These are phyloP conservation scores for Lasiosphaeria ovina DNA, from an alignment of 495 filamentous ascomycete genomes.

Conservation along the genomic window DNA sequence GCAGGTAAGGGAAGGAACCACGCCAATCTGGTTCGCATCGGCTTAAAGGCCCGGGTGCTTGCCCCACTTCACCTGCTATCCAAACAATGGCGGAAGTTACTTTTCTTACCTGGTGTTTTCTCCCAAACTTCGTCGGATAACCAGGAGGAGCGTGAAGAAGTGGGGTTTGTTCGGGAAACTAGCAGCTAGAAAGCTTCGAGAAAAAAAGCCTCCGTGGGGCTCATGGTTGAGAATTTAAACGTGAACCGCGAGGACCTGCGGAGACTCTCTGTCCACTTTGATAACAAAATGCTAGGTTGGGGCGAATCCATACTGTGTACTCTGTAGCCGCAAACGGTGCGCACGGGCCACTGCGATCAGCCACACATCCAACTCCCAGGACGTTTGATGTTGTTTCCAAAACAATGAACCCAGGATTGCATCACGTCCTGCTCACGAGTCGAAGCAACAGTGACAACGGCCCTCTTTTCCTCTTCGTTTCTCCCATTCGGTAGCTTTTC, in stretches of 20 bases:
- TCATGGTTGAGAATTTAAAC: no score
- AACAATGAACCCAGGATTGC: conserved; percentile 11
- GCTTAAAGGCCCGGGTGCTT: no score
- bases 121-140: no score
- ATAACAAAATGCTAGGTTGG: neutral
- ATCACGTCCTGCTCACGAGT: conserved; percentile 6
- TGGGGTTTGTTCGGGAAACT: no score
- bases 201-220: no score
- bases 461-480: neutral
- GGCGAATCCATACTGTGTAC: neutral
- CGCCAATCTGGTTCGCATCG: no score
- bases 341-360: neutral
- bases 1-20: no score
- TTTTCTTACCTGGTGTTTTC: no score
- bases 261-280: neutral
- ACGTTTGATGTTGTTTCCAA: conserved; percentile 1
- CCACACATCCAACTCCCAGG: neutral
- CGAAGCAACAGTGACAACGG: neutral
- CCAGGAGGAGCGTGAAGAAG: no score
- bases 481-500: neutral
- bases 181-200: no score
- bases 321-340: neutral
- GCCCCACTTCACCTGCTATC: no score
- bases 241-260: neutral
- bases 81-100: no score